Percentiles rank a stretch among this genome's conserved stretches.
phyloP scores from a whole-genome alignment of 1,284 basidiomycete species.

The Boletus holoroseus region DNA sequence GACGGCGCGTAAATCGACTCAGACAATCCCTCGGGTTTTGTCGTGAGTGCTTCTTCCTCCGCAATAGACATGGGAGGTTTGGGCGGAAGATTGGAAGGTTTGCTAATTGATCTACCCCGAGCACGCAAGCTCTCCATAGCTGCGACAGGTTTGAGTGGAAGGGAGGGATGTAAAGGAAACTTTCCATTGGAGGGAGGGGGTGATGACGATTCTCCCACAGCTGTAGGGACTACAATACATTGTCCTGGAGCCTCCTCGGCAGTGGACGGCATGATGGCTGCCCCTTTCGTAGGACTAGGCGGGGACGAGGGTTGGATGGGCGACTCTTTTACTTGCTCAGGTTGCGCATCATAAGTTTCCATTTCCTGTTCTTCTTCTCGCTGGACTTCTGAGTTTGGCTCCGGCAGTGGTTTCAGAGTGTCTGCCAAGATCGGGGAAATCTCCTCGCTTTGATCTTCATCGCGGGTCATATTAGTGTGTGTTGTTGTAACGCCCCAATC shows the following conservation, averaged over 20 bases:
- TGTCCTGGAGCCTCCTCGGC: constrained; percentile 5
- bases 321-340: constrained; percentile 9
- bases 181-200: constrained; percentile 16
- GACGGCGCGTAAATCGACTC: constrained; percentile 28
- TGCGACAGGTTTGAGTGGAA: constrained; percentile 44
- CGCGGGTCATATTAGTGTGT: constrained; percentile 17
- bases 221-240: constrained; percentile 3
- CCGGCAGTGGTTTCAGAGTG: constrained; percentile 59
- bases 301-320: constrained; percentile 8
- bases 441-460: constrained; percentile 33
- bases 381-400: constrained; percentile 31
- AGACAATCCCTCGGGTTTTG: constrained; percentile 22
- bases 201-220: constrained; percentile 10
- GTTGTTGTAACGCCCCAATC: constrained; percentile 68
- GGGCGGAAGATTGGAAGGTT: constrained; percentile 14
- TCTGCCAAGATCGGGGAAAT: constrained; percentile 69
- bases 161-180: constrained; percentile 41
- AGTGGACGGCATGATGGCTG: neutral
- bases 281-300: constrained; percentile 6
- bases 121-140: constrained; percentile 23
- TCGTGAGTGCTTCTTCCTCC: constrained; percentile 14
- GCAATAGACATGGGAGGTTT: constrained; percentile 8
- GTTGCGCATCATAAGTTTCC: constrained; percentile 19
- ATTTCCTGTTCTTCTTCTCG: constrained; percentile 21
- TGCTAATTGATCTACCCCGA: constrained; percentile 18